phyloP scores from a whole-genome alignment of 495 filamentous ascomycete genomes.

The Glarea lozoyensis region DNA sequence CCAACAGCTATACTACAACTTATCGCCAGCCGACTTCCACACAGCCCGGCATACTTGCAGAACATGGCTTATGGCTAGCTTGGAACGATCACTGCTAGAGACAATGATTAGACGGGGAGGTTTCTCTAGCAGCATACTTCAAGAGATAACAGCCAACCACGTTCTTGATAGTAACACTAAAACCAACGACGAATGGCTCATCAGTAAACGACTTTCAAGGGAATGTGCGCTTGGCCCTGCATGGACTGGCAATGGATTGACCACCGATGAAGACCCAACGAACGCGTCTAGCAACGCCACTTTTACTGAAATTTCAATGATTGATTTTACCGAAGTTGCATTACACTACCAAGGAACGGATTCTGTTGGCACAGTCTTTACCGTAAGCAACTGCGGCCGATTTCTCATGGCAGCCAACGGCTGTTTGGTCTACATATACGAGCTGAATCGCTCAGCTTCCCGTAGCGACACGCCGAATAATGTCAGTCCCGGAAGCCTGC shows the following conservation, averaged over 20 bases:
- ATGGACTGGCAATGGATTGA: constrained; percentile 36
- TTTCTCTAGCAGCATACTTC: constrained; percentile 42
- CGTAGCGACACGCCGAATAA: constrained; percentile 5
- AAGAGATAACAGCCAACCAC: constrained; percentile 26
- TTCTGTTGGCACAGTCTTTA: constrained; percentile 32
- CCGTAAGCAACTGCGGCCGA: constrained; percentile 49
- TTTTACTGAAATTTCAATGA: constrained; percentile 7
- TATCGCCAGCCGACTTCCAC: constrained; percentile 55
- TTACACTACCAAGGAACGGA: constrained; percentile 14
- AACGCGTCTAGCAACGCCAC: constrained; percentile 18
- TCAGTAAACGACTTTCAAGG: constrained; percentile 51
- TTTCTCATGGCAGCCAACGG: constrained; percentile 51
- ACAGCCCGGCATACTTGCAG: constrained; percentile 56
- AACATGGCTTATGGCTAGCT: constrained; percentile 55
- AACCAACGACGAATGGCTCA: constrained; percentile 39
- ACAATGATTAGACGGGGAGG: constrained; percentile 47
- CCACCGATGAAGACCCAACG: constrained; percentile 10
- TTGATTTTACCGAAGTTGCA: constrained; percentile 28
- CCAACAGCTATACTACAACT: constrained; percentile 45
- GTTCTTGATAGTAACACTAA: constrained; percentile 9
- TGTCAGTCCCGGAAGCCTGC: constrained; percentile 24
- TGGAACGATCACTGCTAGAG: constrained; percentile 43
- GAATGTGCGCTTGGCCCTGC: constrained; percentile 49
- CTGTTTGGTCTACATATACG: constrained; percentile 53
- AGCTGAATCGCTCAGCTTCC: constrained; percentile 26